These are phyloP conservation scores for Magnolia officinalis DNA, from an alignment of 164 flowering plant genomes.

Conservation along the genomic window DNA sequence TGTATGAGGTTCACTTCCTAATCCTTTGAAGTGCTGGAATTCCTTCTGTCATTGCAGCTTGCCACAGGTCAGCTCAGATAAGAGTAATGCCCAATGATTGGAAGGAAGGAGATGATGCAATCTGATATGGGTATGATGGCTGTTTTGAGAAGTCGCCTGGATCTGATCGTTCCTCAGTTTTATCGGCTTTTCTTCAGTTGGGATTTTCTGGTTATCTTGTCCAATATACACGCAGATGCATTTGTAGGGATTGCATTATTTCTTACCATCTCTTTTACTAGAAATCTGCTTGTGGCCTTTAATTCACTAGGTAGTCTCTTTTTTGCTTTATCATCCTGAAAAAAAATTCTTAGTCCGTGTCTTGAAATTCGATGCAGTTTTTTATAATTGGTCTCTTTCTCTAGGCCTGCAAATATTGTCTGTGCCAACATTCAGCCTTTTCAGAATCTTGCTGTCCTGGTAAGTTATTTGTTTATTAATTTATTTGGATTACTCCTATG, in stretches of 20 bases:
- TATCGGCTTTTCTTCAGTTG: background rate
- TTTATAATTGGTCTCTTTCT: conserved; percentile 1
- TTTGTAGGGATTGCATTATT: background rate
- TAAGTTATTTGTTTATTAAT: conserved; percentile 16
- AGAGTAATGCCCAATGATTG: background rate
- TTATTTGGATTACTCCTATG: background rate
- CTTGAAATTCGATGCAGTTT: background rate
- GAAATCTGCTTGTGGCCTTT: background rate
- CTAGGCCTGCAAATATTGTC: conserved; percentile 82
- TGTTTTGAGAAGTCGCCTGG: background rate
- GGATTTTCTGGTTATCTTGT: too few relatives aligned
- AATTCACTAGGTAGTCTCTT: background rate
- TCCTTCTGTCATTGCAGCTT: too few relatives aligned
- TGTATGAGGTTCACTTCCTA: background rate
- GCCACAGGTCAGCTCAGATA: background rate
- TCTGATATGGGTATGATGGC: background rate
- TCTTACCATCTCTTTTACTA: background rate
- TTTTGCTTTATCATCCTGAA: background rate
- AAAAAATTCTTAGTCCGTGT: background rate
- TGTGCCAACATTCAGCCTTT: conserved; percentile 77
- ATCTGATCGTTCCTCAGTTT: background rate
- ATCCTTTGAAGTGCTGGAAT: background rate
- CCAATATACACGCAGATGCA: background rate
- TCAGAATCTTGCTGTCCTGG: conserved; percentile 60
- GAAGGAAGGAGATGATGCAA: background rate